Percentiles rank a stretch among this genome's conserved stretches.
Evolutionary conservation across 208 protist genomes (phyloP).

Genomic region (Leishmania turanica): DNA sequence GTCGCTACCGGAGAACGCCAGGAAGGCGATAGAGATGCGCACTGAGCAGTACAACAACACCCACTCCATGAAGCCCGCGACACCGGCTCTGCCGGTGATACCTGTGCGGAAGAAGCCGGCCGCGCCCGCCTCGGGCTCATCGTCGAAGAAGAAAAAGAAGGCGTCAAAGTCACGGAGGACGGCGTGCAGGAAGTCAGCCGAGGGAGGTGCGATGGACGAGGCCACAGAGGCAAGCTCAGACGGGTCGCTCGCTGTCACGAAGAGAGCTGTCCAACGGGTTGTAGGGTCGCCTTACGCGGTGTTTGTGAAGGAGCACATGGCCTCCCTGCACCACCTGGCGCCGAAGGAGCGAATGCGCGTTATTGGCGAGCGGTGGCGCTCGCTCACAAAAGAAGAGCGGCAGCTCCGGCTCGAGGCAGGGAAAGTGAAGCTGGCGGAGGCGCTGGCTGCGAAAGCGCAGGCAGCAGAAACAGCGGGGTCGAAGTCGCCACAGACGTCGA

Average conservation of each 20-base stretch:
- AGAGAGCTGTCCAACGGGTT: neutral
- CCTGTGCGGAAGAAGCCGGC: constrained; percentile 21
- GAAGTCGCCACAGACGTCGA: neutral
- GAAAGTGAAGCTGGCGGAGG: constrained; percentile 4
- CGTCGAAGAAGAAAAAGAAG: constrained; percentile 9
- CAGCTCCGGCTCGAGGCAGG: constrained; percentile 15
- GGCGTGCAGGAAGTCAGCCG: constrained; percentile 1
- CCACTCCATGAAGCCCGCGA: constrained; percentile 4
- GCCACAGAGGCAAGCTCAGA: neutral
- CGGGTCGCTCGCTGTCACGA: neutral
- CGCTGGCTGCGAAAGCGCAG: neutral
- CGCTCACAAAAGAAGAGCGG: constrained; percentile 35
- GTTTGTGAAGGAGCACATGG: constrained; percentile 83
- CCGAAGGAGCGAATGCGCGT: constrained; percentile 58
- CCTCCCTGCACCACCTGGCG: constrained; percentile 42
- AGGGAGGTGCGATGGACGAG: neutral
- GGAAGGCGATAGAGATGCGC: constrained; percentile 43
- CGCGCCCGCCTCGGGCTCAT: neutral
- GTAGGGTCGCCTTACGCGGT: constrained; percentile 42
- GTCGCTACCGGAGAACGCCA: constrained; percentile 58
- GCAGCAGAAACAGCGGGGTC: neutral
- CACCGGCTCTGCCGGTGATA: constrained; percentile 12
- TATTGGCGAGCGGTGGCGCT: constrained; percentile 59
- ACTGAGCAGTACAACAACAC: constrained; percentile 27
- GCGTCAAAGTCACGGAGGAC: neutral